These are phyloP conservation scores for Leptographium galeiforme DNA, from an alignment of 2,329 filamentous ascomycete species.

Conservation along the genomic window DNA sequence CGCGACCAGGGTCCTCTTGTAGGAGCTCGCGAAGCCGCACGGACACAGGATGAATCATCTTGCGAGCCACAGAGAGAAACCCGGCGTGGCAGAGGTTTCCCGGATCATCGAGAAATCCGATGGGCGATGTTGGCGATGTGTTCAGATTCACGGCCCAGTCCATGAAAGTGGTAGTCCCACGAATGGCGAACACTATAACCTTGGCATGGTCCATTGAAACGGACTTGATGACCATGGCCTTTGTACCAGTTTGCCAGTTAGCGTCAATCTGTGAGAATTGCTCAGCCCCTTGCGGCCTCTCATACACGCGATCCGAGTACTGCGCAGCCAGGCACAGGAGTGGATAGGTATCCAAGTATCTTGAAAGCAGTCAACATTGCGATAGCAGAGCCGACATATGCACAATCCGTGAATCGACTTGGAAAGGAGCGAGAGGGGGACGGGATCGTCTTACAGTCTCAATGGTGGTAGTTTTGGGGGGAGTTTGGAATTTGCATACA, in stretches of 20 bases:
- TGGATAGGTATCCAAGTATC: conserved; percentile 62
- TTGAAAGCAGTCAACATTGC: conserved; percentile 15
- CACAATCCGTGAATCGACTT: background rate
- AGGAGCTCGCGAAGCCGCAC: conserved; percentile 55
- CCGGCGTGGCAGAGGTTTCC: conserved; percentile 71
- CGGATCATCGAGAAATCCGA: conserved; percentile 61
- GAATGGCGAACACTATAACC: conserved; percentile 71
- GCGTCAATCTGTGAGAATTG: conserved; percentile 56
- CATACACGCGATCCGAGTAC: conserved; percentile 65
- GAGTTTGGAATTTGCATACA: conserved; percentile 65
- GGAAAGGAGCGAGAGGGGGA: no score
- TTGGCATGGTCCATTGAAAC: conserved; percentile 65
- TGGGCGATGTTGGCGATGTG: conserved; percentile 50
- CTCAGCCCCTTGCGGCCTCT: conserved; percentile 47
- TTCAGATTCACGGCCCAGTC: conserved; percentile 82
- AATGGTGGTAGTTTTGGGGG: conserved; percentile 54
- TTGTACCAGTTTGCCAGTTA: conserved; percentile 61
- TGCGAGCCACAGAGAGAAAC: conserved; percentile 61
- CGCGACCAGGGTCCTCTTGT: conserved; percentile 54
- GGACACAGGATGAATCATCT: conserved; percentile 64
- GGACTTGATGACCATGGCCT: conserved; percentile 75
- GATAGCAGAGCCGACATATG: background rate
- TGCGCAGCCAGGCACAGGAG: conserved; percentile 66
- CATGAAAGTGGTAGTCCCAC: conserved; percentile 66
- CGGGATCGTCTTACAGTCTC: conserved; percentile 38